phyloP scores from a whole-genome alignment of 352 stramenopile genomes.

The Pilasporangium apinafurcum region DNA sequence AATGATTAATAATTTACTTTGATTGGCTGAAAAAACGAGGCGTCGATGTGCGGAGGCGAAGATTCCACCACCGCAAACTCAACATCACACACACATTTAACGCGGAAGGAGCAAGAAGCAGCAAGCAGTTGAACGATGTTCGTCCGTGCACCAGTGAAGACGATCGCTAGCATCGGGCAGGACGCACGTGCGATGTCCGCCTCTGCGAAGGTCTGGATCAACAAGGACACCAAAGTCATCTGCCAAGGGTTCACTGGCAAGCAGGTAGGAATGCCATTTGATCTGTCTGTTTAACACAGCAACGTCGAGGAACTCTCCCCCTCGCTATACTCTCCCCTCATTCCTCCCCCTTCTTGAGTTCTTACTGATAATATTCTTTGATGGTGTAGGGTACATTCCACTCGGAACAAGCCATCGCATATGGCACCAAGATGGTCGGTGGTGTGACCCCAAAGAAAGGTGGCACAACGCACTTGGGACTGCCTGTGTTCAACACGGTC shows the following conservation, averaged over 20 bases:
- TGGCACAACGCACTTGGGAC: conserved; percentile 93
- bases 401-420: conserved; percentile 97
- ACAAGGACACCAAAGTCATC: conserved; percentile 99
- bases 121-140: conserved; percentile 34
- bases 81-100: conserved; percentile 1
- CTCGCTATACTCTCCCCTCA: background rate
- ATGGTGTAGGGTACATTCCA: conserved; percentile 95
- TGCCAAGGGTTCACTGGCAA: conserved; percentile 99
- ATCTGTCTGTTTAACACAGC: too few species aligned
- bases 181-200: conserved; percentile 83
- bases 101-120: background rate
- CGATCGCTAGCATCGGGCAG: conserved; percentile 22
- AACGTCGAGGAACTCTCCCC: too few species aligned
- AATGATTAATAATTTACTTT: background rate
- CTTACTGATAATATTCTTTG: background rate
- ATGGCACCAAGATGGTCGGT: conserved; percentile 99
- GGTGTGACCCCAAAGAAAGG: conserved; percentile 99
- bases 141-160: conserved; percentile 43
- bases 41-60: background rate
- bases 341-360: background rate
- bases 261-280: conserved; percentile 66
- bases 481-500: conserved; percentile 99
- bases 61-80: conserved; percentile 4
- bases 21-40: background rate
- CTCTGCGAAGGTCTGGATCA: conserved; percentile 99